phyloP scores from a whole-genome alignment of 1,139 yeast species.

The Kurtzmaniella quercitrusa region DNA sequence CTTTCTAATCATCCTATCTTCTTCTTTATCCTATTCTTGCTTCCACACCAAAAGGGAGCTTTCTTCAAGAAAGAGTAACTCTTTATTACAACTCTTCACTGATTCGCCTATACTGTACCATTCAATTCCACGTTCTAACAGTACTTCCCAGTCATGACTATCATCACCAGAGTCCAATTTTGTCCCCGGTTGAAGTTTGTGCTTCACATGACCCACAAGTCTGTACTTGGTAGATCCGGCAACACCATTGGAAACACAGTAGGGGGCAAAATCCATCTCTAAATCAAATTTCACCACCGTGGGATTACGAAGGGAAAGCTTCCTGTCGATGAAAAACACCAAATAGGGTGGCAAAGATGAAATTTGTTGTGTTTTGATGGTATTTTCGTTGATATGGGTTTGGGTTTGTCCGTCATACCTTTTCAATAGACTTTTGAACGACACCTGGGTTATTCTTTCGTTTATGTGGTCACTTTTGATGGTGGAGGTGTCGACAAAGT shows the following conservation, averaged over 20 bases:
- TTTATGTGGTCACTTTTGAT: constrained; percentile 28
- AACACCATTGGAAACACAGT: constrained; percentile 12
- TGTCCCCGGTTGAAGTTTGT: constrained; percentile 25
- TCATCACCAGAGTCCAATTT: constrained; percentile 23
- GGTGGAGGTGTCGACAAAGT: constrained; percentile 54
- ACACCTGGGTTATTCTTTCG: constrained; percentile 48
- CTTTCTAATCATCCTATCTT: not conserved
- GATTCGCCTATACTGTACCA: constrained; percentile 61
- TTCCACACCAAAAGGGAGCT: constrained; percentile 71
- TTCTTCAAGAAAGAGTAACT: constrained; percentile 59
- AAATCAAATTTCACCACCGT: constrained; percentile 63
- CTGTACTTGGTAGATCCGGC: constrained; percentile 29
- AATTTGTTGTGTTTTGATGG: not conserved
- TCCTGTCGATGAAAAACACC: constrained; percentile 53
- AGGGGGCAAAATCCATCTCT: constrained; percentile 36
- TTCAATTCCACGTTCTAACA: constrained; percentile 31
- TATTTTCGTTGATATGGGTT: constrained; percentile 11
- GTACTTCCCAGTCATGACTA: constrained; percentile 43
- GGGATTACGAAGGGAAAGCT: constrained; percentile 45
- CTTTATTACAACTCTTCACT: constrained; percentile 46
- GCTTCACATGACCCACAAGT: constrained; percentile 49
- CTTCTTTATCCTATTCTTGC: not conserved
- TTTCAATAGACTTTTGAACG: constrained; percentile 39
- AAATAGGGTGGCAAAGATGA: constrained; percentile 48
- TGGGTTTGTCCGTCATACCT: constrained; percentile 36